phyloP scores from a whole-genome alignment of 2,329 filamentous ascomycete genomes.

The Ophiocordyceps camponoti-saundersi region DNA sequence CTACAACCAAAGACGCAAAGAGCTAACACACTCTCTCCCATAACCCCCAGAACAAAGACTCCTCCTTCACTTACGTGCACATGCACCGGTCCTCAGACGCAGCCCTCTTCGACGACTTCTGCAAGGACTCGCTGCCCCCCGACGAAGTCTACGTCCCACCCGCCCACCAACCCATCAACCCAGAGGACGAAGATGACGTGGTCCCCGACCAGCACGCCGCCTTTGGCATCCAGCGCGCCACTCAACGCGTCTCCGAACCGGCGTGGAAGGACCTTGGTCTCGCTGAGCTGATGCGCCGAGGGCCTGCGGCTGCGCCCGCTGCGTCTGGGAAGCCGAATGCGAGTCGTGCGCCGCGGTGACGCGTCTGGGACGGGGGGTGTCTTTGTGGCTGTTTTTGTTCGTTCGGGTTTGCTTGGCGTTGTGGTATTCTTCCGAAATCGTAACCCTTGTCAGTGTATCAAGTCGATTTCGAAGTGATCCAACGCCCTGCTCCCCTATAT shows the following conservation, averaged over 20 bases:
- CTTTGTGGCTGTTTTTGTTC: background rate
- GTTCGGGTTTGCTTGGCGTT: no score
- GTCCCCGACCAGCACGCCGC: conserved; percentile 79
- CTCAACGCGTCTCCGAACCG: conserved; percentile 51
- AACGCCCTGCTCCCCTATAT: no score
- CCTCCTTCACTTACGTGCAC: conserved; percentile 58
- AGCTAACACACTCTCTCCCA: no score
- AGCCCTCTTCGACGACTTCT: conserved; percentile 65
- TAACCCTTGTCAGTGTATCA: no score
- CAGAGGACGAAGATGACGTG: conserved; percentile 77
- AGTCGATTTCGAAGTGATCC: no score
- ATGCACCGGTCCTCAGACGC: conserved; percentile 55
- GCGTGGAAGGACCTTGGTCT: conserved; percentile 68
- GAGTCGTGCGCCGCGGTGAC: conserved; percentile 8
- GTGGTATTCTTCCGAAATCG: no score
- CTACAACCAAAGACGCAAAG: no score
- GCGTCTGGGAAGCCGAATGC: background rate
- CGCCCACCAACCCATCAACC: conserved; percentile 66
- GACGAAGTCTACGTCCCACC: conserved; percentile 74
- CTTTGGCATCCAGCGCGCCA: conserved; percentile 71
- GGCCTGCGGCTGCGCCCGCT: conserved; percentile 21
- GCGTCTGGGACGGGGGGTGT: background rate
- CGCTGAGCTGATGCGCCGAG: conserved; percentile 50
- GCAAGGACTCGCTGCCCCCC: conserved; percentile 50
- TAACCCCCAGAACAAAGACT: conserved; percentile 47